Percentiles rank a stretch among this genome's conserved stretches.
Evolutionary conservation across 1,284 basidiomycete species (phyloP).

Genomic region (Taiwanofungus camphoratus): DNA sequence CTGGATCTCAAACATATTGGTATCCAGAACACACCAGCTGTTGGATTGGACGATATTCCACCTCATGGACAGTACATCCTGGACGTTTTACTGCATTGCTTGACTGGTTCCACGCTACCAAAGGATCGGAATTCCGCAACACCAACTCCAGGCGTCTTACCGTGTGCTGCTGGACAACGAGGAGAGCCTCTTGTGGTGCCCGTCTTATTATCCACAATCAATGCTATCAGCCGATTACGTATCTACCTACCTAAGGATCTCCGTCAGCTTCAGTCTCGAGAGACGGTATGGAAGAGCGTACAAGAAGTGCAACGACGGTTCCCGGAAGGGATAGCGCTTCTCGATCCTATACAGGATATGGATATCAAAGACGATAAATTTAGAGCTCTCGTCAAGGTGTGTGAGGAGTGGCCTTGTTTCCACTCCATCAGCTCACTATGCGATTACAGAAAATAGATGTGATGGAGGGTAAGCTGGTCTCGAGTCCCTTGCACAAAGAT

Average conservation of each 20-base stretch:
- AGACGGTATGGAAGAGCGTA: constrained; percentile 87
- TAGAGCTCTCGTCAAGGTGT: constrained; percentile 76
- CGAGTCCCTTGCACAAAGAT: constrained; percentile 72
- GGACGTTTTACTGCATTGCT: constrained; percentile 88
- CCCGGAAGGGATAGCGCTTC: constrained; percentile 78
- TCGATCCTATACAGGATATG: constrained; percentile 96
- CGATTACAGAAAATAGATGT: constrained; percentile 75
- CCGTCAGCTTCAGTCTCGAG: constrained; percentile 68
- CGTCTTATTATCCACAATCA: constrained; percentile 82
- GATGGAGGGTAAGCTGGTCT: constrained; percentile 79
- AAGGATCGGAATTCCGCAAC: constrained; percentile 55
- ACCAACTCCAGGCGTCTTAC: constrained; percentile 65
- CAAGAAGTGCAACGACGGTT: constrained; percentile 87
- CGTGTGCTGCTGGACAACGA: constrained; percentile 65
- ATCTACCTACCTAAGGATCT: constrained; percentile 90
- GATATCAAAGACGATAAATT: constrained; percentile 94
- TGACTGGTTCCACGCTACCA: constrained; percentile 56
- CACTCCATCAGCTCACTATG: too few relatives aligned
- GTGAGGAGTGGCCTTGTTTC: constrained; percentile 6
- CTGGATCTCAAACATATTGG: neutral
- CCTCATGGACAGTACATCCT: constrained; percentile 91
- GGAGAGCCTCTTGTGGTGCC: constrained; percentile 87
- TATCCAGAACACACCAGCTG: constrained; percentile 46
- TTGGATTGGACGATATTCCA: constrained; percentile 60
- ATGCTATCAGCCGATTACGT: constrained; percentile 84